These are phyloP conservation scores for Tilletia horrida DNA, from an alignment of 1,284 basidiomycete genomes.

Conservation along the genomic window DNA sequence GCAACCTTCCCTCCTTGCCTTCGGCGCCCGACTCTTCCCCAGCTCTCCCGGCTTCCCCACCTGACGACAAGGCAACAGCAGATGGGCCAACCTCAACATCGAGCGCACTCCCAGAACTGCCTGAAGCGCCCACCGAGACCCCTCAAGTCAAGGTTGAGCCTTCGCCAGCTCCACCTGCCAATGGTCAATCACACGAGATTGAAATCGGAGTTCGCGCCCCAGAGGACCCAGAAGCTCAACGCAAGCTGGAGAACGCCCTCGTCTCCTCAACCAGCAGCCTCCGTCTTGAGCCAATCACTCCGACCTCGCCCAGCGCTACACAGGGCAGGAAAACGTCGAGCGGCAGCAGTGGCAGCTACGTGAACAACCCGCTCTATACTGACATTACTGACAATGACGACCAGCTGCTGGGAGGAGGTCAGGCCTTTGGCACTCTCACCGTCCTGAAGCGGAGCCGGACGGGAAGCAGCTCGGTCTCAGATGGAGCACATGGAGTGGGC, in stretches of 20 bases:
- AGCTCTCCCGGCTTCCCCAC: background rate
- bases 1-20: background rate
- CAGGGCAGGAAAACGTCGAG: background rate
- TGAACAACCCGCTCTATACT: background rate
- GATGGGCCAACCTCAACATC: background rate
- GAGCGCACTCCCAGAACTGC: background rate
- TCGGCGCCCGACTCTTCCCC: background rate
- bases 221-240: conserved; percentile 1
- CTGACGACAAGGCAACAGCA: too few species aligned
- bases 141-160: conserved; percentile 1
- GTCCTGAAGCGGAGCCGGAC: conserved; percentile 4
- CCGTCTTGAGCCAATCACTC: background rate
- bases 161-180: background rate
- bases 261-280: background rate
- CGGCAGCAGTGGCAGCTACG: background rate
- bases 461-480: background rate
- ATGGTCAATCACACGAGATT: conserved; percentile 7
- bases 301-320: background rate
- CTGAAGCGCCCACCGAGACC: conserved; percentile 1
- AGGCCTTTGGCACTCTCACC: background rate
- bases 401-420: background rate
- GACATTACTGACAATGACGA: conserved; percentile 16
- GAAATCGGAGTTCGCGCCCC: conserved; percentile 5
- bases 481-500: conserved; percentile 1
- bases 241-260: background rate